These are phyloP conservation scores for Ilyonectria mors-panacis DNA, from an alignment of 2,329 filamentous ascomycete genomes.

Conservation along the genomic window DNA sequence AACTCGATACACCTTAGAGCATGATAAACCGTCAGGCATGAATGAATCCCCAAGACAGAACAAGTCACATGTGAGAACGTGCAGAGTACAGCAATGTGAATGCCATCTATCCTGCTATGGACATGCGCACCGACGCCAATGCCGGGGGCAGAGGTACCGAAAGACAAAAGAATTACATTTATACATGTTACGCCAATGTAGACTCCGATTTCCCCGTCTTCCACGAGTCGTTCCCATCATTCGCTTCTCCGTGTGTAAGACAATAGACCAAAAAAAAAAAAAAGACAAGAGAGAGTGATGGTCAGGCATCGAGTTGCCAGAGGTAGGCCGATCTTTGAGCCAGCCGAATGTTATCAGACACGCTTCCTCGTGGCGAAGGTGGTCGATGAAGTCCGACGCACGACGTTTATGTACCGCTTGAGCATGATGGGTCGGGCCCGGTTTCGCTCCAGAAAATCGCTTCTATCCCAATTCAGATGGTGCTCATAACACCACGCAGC, in stretches of 20 bases:
- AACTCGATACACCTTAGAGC: conserved; percentile 39
- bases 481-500: conserved; percentile 67
- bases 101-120: conserved; percentile 48
- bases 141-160: conserved; percentile 33
- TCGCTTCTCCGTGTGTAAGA: conserved; percentile 42
- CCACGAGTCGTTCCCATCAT: conserved; percentile 41
- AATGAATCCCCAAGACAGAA: not conserved
- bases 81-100: conserved; percentile 31
- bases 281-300: conserved; percentile 37
- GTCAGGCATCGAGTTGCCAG: conserved; percentile 19
- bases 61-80: not conserved
- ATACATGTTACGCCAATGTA: conserved; percentile 49
- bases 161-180: conserved; percentile 46
- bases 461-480: conserved; percentile 18
- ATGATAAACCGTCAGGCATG: conserved; percentile 18
- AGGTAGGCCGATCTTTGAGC: conserved; percentile 10
- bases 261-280: conserved; percentile 45
- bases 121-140: conserved; percentile 32
- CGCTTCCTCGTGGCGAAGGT: conserved; percentile 17
- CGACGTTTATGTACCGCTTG: conserved; percentile 26
- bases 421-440: conserved; percentile 13
- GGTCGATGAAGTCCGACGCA: conserved; percentile 20
- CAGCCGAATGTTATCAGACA: conserved; percentile 17
- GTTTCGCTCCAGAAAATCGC: conserved; percentile 21
- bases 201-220: conserved; percentile 49